These are phyloP conservation scores for Trametes sanguinea DNA, from an alignment of 768 basidiomycete species.

Conservation along the genomic window DNA sequence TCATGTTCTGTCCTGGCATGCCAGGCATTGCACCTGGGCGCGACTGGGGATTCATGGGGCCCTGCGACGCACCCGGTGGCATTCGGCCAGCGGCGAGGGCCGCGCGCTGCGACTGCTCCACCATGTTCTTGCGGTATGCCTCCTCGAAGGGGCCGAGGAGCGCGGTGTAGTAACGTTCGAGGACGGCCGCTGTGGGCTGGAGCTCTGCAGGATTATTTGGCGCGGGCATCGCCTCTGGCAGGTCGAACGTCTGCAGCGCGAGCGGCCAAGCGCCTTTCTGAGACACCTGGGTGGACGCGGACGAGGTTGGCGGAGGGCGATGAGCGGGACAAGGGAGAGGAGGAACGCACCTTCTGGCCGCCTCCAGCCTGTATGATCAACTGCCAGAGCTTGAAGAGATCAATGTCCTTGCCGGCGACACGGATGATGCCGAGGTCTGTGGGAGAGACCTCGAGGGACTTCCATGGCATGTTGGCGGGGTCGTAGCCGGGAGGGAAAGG, in stretches of 20 bases:
- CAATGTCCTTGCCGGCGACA: constrained; percentile 72
- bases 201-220: constrained; percentile 36
- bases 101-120: constrained; percentile 58
- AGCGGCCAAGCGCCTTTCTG: constrained; percentile 59
- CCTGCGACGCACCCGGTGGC: constrained; percentile 23
- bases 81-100: constrained; percentile 40
- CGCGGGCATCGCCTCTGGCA: constrained; percentile 33
- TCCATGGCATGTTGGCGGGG: constrained; percentile 62
- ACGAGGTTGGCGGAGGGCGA: constrained; percentile 1
- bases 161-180: constrained; percentile 61
- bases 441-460: constrained; percentile 59
- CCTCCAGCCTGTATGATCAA: constrained; percentile 65
- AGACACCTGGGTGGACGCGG: constrained; percentile 16
- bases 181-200: constrained; percentile 46
- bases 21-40: constrained; percentile 23
- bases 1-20: constrained; percentile 23
- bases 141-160: constrained; percentile 77
- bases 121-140: constrained; percentile 59
- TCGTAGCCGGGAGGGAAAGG: constrained; percentile 61
- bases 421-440: constrained; percentile 63
- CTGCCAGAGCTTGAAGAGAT: constrained; percentile 74
- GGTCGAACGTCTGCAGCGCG: constrained; percentile 48
- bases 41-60: constrained; percentile 15
- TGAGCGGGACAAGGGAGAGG: background rate
- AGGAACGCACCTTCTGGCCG: constrained; percentile 50